Percentiles rank a stretch among this genome's conserved stretches.
Evolutionary conservation across 495 filamentous ascomycete genomes (phyloP).

Genomic region (Aspergillus funiculosus): DNA sequence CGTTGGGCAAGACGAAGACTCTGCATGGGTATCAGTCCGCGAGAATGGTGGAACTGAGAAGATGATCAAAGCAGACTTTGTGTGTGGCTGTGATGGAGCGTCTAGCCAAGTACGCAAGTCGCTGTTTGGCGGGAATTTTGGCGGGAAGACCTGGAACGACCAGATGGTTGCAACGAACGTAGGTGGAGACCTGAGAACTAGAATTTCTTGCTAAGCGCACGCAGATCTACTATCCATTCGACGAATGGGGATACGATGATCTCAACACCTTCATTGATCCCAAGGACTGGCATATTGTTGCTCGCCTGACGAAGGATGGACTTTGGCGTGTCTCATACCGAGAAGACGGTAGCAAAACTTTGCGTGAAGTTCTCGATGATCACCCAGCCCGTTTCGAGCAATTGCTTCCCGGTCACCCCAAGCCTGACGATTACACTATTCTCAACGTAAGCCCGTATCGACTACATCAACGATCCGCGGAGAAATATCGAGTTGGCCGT

Average conservation of each 20-base stretch:
- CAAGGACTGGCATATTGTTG: conserved; percentile 56
- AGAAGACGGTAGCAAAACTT: conserved; percentile 45
- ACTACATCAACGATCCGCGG: conserved; percentile 57
- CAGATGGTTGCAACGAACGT: conserved; percentile 62
- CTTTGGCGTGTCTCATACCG: conserved; percentile 58
- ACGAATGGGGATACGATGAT: conserved; percentile 49
- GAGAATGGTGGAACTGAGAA: conserved; percentile 34
- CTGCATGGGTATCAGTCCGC: conserved; percentile 48
- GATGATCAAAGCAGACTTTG: conserved; percentile 50
- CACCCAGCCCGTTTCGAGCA: conserved; percentile 49
- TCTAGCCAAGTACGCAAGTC: conserved; percentile 48
- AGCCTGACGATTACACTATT: conserved; percentile 51
- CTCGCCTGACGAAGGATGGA: conserved; percentile 51
- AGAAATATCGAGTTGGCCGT: conserved; percentile 49
- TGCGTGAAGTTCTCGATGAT: conserved; percentile 47
- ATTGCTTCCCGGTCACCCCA: conserved; percentile 54
- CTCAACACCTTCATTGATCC: conserved; percentile 56
- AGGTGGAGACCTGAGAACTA: too few species aligned
- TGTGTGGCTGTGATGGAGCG: conserved; percentile 56
- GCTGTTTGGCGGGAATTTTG: conserved; percentile 53
- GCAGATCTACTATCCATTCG: conserved; percentile 53
- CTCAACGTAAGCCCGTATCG: conserved; percentile 52
- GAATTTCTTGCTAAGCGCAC: not conserved
- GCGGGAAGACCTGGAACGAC: conserved; percentile 52
- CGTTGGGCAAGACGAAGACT: conserved; percentile 45